Percentiles rank a stretch among this genome's conserved stretches.
Conservation (phyloP, 805 yeast genomes). For the Ogataea haglerorum region DNA sequence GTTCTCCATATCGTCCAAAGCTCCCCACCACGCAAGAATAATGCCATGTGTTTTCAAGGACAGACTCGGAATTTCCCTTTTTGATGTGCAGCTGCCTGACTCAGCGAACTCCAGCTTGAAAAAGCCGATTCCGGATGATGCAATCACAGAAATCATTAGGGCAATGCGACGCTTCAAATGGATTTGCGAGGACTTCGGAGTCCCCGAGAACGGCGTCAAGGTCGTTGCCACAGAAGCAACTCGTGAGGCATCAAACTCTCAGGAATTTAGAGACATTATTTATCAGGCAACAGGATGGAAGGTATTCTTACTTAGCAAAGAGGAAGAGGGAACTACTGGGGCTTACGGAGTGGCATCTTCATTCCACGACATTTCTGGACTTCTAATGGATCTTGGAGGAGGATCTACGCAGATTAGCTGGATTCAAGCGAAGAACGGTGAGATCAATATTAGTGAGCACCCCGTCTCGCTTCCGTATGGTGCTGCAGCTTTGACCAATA, state of each 20-base stretch:
- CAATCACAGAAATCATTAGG: conserved; percentile 54
- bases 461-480: conserved; percentile 73
- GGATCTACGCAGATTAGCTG: conserved; percentile 69
- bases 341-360: conserved; percentile 75
- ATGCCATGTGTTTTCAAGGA: conserved; percentile 80
- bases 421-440: conserved; percentile 57
- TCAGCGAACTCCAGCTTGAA: conserved; percentile 30
- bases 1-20: conserved; percentile 66
- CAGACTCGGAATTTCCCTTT: conserved; percentile 64
- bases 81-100: conserved; percentile 53
- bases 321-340: conserved; percentile 65
- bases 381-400: conserved; percentile 73
- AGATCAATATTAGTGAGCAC: conserved; percentile 47
- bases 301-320: conserved; percentile 55
- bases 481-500: conserved; percentile 61
- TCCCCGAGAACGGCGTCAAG: conserved; percentile 52
- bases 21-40: conserved; percentile 66
- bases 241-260: conserved; percentile 62
- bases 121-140: conserved; percentile 54
- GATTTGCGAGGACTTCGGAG: conserved; percentile 74
- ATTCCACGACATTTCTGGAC: conserved; percentile 60
- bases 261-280: conserved; percentile 54
- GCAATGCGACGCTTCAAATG: conserved; percentile 66
- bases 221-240: conserved; percentile 77
- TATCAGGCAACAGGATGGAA: conserved; percentile 62